phyloP scores from a whole-genome alignment of 371 early-diverging fungal genomes.

The Fennellomyces sp. region DNA sequence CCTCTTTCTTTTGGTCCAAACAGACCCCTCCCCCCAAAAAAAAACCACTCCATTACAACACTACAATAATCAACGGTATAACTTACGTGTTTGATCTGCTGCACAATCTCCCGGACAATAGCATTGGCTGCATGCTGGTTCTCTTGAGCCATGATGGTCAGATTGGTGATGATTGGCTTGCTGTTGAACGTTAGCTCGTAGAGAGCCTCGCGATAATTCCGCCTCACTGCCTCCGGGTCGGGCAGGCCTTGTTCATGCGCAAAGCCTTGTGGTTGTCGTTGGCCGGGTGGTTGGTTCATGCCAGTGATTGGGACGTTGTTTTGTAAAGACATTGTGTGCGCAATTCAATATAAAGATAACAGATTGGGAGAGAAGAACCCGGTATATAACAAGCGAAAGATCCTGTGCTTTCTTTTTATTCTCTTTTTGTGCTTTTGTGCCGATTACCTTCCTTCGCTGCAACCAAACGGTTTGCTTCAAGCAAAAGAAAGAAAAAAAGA shows the following conservation, averaged over 20 bases:
- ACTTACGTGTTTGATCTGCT: constrained; percentile 79
- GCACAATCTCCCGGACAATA: constrained; percentile 85
- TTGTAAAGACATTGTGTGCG: constrained; percentile 25
- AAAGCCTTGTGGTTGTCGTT: constrained; percentile 16
- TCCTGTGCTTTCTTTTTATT: neutral
- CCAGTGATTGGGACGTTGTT: constrained; percentile 17
- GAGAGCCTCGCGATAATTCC: constrained; percentile 36
- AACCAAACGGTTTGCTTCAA: no score
- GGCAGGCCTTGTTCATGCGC: constrained; percentile 15
- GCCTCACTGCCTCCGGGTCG: constrained; percentile 37
- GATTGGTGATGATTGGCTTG: constrained; percentile 87
- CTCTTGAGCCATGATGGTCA: constrained; percentile 86
- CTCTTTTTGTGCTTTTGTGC: no score
- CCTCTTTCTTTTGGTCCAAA: no score
- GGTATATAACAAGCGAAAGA: no score
- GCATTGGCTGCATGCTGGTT: constrained; percentile 63
- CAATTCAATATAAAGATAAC: neutral
- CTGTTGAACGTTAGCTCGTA: constrained; percentile 87
- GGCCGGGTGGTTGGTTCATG: constrained; percentile 11
- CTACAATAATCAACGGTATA: neutral
- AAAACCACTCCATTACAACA: neutral
- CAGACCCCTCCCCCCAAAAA: neutral
- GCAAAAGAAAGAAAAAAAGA: no score
- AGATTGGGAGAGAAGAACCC: no score
- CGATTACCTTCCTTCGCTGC: no score